phyloP scores from a whole-genome alignment of 495 filamentous ascomycete species.

The Tuber calosporum region DNA sequence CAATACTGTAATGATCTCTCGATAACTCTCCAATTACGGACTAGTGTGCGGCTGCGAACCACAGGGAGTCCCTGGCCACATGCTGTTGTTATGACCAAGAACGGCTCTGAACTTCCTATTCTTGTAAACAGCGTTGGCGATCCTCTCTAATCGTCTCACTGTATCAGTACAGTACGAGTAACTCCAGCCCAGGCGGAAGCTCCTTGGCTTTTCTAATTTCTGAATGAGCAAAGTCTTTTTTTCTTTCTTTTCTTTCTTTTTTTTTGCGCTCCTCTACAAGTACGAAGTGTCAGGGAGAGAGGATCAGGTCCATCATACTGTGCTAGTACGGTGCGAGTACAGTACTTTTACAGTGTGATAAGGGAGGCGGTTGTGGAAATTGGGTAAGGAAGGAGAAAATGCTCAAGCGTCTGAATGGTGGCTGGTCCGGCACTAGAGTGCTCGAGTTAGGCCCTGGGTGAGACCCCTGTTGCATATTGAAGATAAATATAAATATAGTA shows the following conservation, averaged over 20 bases:
- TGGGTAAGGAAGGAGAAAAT: too few relatives aligned
- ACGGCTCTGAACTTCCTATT: neutral
- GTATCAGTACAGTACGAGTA: neutral
- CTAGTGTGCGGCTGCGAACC: neutral
- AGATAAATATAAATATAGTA: slow-evolving; percentile 1
- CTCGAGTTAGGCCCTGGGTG: neutral
- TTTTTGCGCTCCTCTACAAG: neutral
- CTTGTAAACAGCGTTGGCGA: neutral
- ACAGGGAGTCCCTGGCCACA: neutral
- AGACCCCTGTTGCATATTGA: neutral
- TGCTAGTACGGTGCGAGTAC: too few relatives aligned
- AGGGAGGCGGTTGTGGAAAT: too few relatives aligned
- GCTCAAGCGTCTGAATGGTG: neutral
- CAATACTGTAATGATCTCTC: neutral
- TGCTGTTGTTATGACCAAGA: neutral
- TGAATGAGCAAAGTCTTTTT: neutral
- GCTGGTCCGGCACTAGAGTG: neutral
- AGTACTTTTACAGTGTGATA: too few relatives aligned
- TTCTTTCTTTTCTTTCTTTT: neutral
- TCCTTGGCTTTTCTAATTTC: neutral
- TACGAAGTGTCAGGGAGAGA: neutral
- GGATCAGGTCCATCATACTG: neutral
- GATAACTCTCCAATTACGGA: neutral
- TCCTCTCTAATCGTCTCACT: neutral
- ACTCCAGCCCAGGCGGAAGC: neutral